These are phyloP conservation scores for Phellinidium pouzarii DNA, from an alignment of 1,284 basidiomycete genomes.

Conservation along the genomic window DNA sequence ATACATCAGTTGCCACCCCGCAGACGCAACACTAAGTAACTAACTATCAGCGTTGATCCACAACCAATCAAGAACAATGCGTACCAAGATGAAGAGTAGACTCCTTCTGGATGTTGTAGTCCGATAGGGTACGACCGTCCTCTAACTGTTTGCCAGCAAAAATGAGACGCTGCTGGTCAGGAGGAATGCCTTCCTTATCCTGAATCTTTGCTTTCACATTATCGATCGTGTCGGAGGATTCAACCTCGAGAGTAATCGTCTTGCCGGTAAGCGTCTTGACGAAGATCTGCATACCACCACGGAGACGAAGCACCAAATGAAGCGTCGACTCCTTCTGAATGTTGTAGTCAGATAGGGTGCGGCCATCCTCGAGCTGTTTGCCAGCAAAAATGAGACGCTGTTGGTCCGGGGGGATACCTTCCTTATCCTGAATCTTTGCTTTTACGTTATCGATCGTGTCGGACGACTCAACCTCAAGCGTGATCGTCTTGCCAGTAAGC, in stretches of 20 bases:
- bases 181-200: constrained; percentile 69
- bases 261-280: not conserved
- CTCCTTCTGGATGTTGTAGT: constrained; percentile 66
- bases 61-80: constrained; percentile 34
- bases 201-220: constrained; percentile 70
- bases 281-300: not conserved
- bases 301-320: constrained; percentile 34
- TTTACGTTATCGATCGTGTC: constrained; percentile 53
- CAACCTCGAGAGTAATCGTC: constrained; percentile 88
- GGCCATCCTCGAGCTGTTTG: constrained; percentile 37
- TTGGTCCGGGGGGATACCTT: constrained; percentile 44
- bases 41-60: constrained; percentile 32
- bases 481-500: constrained; percentile 54
- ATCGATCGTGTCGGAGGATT: constrained; percentile 71
- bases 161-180: constrained; percentile 71
- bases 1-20: constrained; percentile 61
- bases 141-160: constrained; percentile 75
- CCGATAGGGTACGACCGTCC: constrained; percentile 59
- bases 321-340: constrained; percentile 44
- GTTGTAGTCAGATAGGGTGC: constrained; percentile 35
- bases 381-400: constrained; percentile 45
- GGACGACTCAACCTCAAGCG: constrained; percentile 49
- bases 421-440: constrained; percentile 43
- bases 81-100: constrained; percentile 56
- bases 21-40: constrained; percentile 63